Conservation (phyloP, 495 filamentous ascomycete genomes). For the Annulohypoxylon bovei region DNA sequence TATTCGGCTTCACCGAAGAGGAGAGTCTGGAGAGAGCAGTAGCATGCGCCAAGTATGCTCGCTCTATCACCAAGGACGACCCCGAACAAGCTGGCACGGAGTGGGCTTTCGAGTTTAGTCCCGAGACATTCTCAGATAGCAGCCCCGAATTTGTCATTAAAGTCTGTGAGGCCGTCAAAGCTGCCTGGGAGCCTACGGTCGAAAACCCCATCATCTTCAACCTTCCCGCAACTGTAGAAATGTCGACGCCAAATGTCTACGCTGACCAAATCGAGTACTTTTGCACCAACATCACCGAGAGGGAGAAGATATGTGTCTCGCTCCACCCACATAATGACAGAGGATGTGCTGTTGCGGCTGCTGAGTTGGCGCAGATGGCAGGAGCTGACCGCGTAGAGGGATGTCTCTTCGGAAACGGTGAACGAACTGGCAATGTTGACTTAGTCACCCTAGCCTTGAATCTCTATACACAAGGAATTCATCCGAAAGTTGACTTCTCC, state of each 20-base stretch:
- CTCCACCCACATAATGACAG: conserved; percentile 95
- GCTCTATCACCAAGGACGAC: conserved; percentile 95
- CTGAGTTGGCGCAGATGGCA: conserved; percentile 96
- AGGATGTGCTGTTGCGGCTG: conserved; percentile 83
- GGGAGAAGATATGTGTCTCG: conserved; percentile 83
- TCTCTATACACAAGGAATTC: conserved; percentile 94
- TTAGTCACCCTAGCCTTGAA: conserved; percentile 94
- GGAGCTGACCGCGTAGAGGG: conserved; percentile 95
- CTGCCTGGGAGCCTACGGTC: conserved; percentile 86
- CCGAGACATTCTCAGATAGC: conserved; percentile 95
- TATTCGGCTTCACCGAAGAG: conserved; percentile 87
- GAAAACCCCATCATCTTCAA: conserved; percentile 96
- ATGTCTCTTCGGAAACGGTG: conserved; percentile 94
- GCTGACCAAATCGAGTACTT: conserved; percentile 98
- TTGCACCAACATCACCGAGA: conserved; percentile 75
- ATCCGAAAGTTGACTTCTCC: conserved; percentile 90
- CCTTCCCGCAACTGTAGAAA: conserved; percentile 94
- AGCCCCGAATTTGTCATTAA: conserved; percentile 82
- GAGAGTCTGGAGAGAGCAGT: conserved; percentile 86
- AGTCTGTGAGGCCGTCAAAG: conserved; percentile 94
- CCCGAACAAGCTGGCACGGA: conserved; percentile 77
- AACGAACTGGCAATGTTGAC: conserved; percentile 96
- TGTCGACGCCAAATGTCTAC: conserved; percentile 95
- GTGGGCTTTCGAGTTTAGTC: conserved; percentile 96
- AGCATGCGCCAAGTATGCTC: conserved; percentile 83